A percentile compares a stretch with the other conserved stretches of the same genome.
These are phyloP conservation scores for Marchantia paleacea DNA, from an alignment of 225 moss, liverwort and hornwort genomes.

Conservation along the genomic window DNA sequence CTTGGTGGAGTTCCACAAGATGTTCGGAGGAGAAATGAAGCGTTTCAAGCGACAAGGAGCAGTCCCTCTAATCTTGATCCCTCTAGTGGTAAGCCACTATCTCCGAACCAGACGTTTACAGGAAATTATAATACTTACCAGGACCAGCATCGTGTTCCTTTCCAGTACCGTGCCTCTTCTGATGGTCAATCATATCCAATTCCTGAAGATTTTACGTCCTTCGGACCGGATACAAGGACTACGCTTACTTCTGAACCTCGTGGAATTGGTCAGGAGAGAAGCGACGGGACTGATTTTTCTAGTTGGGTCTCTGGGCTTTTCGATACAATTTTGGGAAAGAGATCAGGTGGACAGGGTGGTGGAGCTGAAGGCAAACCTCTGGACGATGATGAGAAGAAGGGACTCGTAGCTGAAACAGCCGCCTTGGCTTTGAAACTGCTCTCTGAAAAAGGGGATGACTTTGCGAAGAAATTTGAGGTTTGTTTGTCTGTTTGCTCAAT, in stretches of 20 bases:
- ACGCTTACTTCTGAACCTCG: constrained; percentile 22
- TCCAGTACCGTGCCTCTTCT: neutral
- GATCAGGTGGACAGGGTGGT: constrained; percentile 32
- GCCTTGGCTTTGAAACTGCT: constrained; percentile 50
- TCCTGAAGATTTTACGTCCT: constrained; percentile 26
- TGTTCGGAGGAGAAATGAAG: constrained; percentile 5
- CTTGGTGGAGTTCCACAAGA: constrained; percentile 12
- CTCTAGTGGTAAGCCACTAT: constrained; percentile 19
- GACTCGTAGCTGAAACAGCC: constrained; percentile 46
- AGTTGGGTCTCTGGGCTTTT: constrained; percentile 40
- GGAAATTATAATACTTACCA: constrained; percentile 13
- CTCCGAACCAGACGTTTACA: constrained; percentile 7
- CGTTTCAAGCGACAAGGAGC: neutral
- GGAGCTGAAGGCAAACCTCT: constrained; percentile 17
- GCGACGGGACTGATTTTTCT: constrained; percentile 25
- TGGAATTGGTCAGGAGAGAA: constrained; percentile 23
- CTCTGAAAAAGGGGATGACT: constrained; percentile 48
- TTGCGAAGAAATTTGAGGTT: constrained; percentile 74
- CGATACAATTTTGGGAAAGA: constrained; percentile 34
- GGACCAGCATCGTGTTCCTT: neutral
- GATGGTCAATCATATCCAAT: neutral
- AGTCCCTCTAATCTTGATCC: constrained; percentile 1
- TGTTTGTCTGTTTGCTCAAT: constrained; percentile 11
- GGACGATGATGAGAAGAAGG: constrained; percentile 36
- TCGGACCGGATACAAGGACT: constrained; percentile 18